Percentiles rank a stretch among this genome's conserved stretches.
These are phyloP conservation scores for Pterocarpus macrocarpus DNA, from an alignment of 306 rosid species.

Conservation along the genomic window DNA sequence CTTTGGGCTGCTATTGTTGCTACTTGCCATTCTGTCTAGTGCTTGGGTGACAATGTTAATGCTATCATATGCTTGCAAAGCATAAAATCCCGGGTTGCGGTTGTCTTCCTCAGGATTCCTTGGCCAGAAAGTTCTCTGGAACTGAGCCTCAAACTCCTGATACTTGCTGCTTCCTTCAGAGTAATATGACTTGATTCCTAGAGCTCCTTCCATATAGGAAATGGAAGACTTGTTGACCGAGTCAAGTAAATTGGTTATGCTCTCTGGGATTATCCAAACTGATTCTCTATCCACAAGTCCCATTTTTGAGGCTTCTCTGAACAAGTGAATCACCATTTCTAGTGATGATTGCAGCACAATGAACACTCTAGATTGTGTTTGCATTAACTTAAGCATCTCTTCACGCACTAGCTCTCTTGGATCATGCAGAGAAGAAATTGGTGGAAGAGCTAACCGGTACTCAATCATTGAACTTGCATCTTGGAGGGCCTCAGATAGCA, in stretches of 20 bases:
- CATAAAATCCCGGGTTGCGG: slow-evolving; percentile 64
- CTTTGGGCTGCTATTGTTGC: slow-evolving; percentile 23
- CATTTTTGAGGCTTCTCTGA: slow-evolving; percentile 60
- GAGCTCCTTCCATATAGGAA: slow-evolving; percentile 65
- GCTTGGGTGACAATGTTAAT: slow-evolving; percentile 58
- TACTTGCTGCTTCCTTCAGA: slow-evolving; percentile 43
- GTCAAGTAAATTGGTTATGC: slow-evolving; percentile 58
- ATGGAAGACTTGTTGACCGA: slow-evolving; percentile 47
- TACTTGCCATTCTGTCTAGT: slow-evolving; percentile 30
- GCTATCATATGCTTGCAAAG: slow-evolving; percentile 74
- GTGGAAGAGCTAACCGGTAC: slow-evolving; percentile 66
- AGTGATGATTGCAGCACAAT: slow-evolving; percentile 68
- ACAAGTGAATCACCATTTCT: slow-evolving; percentile 61
- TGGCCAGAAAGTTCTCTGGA: slow-evolving; percentile 45
- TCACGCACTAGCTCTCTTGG: slow-evolving; percentile 47
- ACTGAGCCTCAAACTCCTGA: slow-evolving; percentile 50
- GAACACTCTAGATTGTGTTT: slow-evolving; percentile 69
- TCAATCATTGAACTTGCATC: slow-evolving; percentile 59
- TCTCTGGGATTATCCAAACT: slow-evolving; percentile 73
- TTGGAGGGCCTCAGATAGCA: slow-evolving; percentile 71
- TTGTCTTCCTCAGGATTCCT: slow-evolving; percentile 58
- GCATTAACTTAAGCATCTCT: slow-evolving; percentile 57
- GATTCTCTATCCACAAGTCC: slow-evolving; percentile 69
- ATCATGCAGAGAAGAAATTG: slow-evolving; percentile 54
- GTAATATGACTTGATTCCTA: slow-evolving; percentile 73